phyloP scores from a whole-genome alignment of 352 stramenopile genomes.

The Phytophthora foliorum region DNA sequence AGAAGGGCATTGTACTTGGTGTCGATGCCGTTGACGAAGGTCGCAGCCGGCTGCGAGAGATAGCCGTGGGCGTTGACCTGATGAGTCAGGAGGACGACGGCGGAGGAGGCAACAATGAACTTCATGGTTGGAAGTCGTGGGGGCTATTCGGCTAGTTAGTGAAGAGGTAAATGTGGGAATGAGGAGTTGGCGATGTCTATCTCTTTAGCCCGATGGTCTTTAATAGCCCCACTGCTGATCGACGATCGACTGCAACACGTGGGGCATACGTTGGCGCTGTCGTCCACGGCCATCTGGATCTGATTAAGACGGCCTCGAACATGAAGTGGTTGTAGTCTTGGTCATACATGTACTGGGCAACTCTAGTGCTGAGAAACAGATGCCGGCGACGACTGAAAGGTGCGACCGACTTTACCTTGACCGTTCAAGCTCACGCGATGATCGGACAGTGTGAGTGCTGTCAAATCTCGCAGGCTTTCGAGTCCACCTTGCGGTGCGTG shows the following conservation, averaged over 20 bases:
- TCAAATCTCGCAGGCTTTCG: slow-evolving; percentile 14
- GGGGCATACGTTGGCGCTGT: slow-evolving; percentile 20
- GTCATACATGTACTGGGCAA: not conserved
- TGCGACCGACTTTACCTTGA: slow-evolving; percentile 8
- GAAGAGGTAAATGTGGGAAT: slow-evolving; percentile 39
- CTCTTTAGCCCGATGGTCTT: slow-evolving; percentile 26
- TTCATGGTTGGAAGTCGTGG: slow-evolving; percentile 26
- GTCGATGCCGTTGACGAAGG: slow-evolving; percentile 43
- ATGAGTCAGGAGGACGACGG: slow-evolving; percentile 30
- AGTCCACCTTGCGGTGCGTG: slow-evolving; percentile 7
- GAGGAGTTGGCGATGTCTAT: slow-evolving; percentile 9
- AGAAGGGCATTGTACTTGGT: slow-evolving; percentile 38
- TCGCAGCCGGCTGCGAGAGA: slow-evolving; percentile 41
- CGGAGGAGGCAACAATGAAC: slow-evolving; percentile 31
- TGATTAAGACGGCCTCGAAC: slow-evolving; percentile 9
- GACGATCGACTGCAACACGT: slow-evolving; percentile 25
- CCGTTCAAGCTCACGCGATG: slow-evolving; percentile 33
- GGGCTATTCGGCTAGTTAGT: slow-evolving; percentile 11
- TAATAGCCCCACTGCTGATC: slow-evolving; percentile 6
- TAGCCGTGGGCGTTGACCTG: slow-evolving; percentile 50
- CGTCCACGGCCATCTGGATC: slow-evolving; percentile 14
- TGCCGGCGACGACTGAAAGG: slow-evolving; percentile 34
- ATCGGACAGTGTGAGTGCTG: slow-evolving; percentile 13
- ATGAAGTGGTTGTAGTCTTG: slow-evolving; percentile 18
- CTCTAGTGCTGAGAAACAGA: slow-evolving; percentile 19